Conservation (phyloP, 306 rosid genomes). For the Pyrus pyrifolia region DNA sequence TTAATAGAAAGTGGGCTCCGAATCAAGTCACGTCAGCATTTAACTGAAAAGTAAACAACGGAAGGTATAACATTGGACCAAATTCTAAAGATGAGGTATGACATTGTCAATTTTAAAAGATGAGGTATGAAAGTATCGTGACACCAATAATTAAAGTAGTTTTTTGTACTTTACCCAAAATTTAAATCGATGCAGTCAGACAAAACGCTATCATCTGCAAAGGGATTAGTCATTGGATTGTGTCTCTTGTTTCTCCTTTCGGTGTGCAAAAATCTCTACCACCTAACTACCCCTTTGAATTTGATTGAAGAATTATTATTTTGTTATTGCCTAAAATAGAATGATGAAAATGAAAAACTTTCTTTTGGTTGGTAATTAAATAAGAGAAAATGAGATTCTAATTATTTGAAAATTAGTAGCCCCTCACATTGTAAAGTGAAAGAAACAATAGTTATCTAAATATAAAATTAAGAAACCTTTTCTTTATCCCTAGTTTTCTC, state of each 20-base stretch:
- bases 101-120: too few relatives aligned
- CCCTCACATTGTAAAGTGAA: neutral
- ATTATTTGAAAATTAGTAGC: neutral
- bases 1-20: too few relatives aligned
- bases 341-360: neutral
- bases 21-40: too few relatives aligned
- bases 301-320: neutral
- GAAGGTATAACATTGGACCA: too few relatives aligned
- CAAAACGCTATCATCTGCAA: neutral
- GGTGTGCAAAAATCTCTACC: neutral
- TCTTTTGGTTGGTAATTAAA: too few relatives aligned
- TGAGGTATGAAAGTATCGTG: too few relatives aligned
- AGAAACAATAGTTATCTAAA: neutral
- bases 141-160: too few relatives aligned
- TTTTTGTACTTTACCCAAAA: too few relatives aligned
- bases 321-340: neutral
- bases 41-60: too few relatives aligned
- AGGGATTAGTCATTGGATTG: neutral
- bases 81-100: too few relatives aligned
- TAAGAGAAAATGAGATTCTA: neutral
- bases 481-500: neutral
- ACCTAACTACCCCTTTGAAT: neutral
- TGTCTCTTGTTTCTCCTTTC: neutral
- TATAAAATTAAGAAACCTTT: neutral
- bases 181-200: neutral